These are phyloP conservation scores for Chaetoceros tenuissimus DNA, from an alignment of 108 stramenopile genomes.

Conservation along the genomic window DNA sequence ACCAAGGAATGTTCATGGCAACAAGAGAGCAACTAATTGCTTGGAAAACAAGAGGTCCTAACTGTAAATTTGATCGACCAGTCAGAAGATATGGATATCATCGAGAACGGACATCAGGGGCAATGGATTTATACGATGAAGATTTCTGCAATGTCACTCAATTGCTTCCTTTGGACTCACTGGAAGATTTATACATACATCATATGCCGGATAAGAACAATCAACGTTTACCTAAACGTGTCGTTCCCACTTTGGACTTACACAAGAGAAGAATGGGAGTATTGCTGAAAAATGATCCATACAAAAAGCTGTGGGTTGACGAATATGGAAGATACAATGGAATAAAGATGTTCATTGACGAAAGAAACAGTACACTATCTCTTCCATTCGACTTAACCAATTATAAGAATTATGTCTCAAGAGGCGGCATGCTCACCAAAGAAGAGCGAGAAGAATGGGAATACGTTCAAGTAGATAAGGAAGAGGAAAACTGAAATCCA, in stretches of 20 bases:
- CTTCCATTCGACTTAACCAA: neutral
- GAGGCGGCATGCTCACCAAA: neutral
- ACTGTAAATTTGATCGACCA: neutral
- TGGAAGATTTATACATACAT: neutral
- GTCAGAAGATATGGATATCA: neutral
- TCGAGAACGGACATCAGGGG: neutral
- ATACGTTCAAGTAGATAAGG: too few species aligned
- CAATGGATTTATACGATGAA: neutral
- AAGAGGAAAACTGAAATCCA: too few species aligned
- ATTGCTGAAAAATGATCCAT: neutral
- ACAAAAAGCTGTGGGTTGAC: neutral
- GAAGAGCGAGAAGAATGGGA: neutral
- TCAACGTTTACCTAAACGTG: neutral
- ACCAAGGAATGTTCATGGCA: neutral
- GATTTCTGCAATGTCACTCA: neutral
- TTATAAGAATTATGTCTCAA: neutral
- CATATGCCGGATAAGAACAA: neutral
- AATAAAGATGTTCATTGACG: neutral
- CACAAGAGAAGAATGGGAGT: neutral
- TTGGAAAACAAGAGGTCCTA: neutral
- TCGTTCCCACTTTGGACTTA: neutral
- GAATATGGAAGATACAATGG: neutral
- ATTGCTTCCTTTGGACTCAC: neutral
- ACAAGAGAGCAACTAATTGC: neutral
- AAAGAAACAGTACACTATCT: neutral